These are phyloP conservation scores for Kwoniella sp. DNA, from an alignment of 768 basidiomycete species.

Conservation along the genomic window DNA sequence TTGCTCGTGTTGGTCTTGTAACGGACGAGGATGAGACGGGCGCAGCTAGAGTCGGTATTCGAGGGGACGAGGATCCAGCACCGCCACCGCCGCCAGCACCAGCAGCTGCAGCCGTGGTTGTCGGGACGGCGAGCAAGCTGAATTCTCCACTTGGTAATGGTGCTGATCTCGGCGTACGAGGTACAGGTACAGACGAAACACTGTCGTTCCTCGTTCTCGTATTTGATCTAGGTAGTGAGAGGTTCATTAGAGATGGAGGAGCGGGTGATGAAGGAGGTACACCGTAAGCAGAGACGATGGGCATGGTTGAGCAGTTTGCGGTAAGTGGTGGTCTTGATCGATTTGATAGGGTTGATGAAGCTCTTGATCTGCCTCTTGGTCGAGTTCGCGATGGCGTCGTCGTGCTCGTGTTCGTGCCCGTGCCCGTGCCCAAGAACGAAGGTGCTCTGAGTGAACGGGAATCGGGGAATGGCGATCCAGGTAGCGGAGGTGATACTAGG, in stretches of 20 bases:
- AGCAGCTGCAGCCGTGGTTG: no score
- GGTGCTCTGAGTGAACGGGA: neutral
- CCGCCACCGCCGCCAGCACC: no score
- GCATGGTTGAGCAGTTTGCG: conserved; percentile 14
- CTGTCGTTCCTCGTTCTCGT: neutral
- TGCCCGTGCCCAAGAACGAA: neutral
- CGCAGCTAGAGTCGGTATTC: neutral
- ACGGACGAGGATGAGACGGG: neutral
- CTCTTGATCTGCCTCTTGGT: conserved; percentile 21
- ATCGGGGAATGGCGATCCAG: neutral
- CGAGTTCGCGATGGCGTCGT: neutral
- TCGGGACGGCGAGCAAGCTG: neutral
- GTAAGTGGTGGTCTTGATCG: conserved; percentile 15
- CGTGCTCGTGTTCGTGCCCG: neutral
- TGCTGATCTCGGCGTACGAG: conserved; percentile 15
- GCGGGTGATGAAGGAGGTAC: neutral
- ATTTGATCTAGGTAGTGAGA: neutral
- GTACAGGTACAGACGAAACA: conserved; percentile 11
- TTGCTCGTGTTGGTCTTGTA: neutral
- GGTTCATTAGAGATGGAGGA: neutral
- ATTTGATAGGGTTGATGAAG: conserved; percentile 18
- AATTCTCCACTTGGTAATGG: neutral
- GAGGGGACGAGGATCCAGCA: neutral
- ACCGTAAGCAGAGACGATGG: conserved; percentile 3
- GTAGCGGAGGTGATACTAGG: neutral